Percentiles rank a stretch among this genome's conserved stretches.
These are phyloP conservation scores for Trypanosomatidae sp. DNA, from an alignment of 208 protist genomes.

Conservation along the genomic window DNA sequence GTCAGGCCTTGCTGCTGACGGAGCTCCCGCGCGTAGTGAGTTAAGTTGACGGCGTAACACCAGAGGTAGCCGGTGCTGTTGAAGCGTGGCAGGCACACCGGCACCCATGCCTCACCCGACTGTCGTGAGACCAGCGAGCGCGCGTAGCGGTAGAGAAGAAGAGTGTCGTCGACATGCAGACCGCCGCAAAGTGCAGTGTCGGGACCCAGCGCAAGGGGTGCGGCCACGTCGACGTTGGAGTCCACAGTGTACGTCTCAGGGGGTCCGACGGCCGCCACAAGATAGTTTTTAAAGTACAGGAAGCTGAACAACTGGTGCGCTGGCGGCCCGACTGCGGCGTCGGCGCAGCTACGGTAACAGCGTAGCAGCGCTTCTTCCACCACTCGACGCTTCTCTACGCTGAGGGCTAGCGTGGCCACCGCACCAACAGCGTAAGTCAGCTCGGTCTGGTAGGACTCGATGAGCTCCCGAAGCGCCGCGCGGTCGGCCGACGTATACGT, in stretches of 20 bases:
- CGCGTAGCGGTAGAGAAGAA: constrained; percentile 65
- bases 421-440: constrained; percentile 50
- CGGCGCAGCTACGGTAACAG: constrained; percentile 9
- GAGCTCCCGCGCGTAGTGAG: constrained; percentile 15
- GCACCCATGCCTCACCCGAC: constrained; percentile 67
- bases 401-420: constrained; percentile 34
- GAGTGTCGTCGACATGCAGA: constrained; percentile 52
- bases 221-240: neutral
- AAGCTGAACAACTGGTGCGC: constrained; percentile 48
- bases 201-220: constrained; percentile 12
- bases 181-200: constrained; percentile 16
- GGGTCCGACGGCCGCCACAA: constrained; percentile 26
- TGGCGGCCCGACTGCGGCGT: constrained; percentile 14
- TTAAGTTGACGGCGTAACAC: constrained; percentile 60
- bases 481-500: constrained; percentile 58
- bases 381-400: constrained; percentile 17
- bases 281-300: constrained; percentile 17
- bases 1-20: constrained; percentile 10
- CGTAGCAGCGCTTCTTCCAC: constrained; percentile 22
- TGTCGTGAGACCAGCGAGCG: constrained; percentile 47
- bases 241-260: constrained; percentile 21
- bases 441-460: constrained; percentile 43
- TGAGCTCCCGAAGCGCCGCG: constrained; percentile 42
- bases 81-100: constrained; percentile 72
- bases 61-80: constrained; percentile 79